Conservation (phyloP, 768 basidiomycete species). For the Lyophyllum semitale region DNA sequence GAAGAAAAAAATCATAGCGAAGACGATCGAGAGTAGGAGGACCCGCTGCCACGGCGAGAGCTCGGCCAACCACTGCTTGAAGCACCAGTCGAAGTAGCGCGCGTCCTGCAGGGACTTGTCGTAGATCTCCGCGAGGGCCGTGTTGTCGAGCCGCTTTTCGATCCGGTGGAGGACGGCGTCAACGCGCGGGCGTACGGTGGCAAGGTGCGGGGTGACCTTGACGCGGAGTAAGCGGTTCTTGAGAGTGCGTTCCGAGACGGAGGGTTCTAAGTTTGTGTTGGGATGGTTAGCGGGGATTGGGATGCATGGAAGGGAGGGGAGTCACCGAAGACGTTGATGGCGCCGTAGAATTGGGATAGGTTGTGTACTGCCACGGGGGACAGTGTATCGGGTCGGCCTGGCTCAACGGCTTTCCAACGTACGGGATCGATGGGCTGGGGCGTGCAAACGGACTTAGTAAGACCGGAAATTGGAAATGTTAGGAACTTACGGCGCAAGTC, state of each 20-base stretch:
- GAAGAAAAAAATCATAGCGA: not conserved
- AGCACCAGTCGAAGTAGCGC: not conserved
- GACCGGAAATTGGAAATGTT: not conserved
- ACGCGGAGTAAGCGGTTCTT: slow-evolving; percentile 4
- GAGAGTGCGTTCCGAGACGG: not conserved
- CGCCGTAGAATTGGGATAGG: slow-evolving; percentile 14
- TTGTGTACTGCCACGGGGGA: slow-evolving; percentile 18
- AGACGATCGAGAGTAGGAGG: not conserved
- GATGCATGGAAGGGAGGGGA: too few species aligned
- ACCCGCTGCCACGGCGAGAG: not conserved
- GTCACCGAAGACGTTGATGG: slow-evolving; percentile 20
- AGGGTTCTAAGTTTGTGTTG: slow-evolving; percentile 1
- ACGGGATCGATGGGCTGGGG: slow-evolving; percentile 20
- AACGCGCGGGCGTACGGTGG: not conserved
- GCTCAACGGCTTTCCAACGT: slow-evolving; percentile 17
- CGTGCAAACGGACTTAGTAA: not conserved
- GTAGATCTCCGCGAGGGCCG: not conserved
- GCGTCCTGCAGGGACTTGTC: slow-evolving; percentile 1
- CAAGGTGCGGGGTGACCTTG: not conserved
- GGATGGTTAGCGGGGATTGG: not conserved
- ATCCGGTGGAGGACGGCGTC: not conserved
- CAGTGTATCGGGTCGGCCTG: slow-evolving; percentile 11
- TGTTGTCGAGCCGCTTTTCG: not conserved
- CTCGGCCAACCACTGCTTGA: slow-evolving; percentile 7
- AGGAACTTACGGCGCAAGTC: slow-evolving; percentile 13